Conservation (phyloP, 176 grass and related monocot genomes). For the Musa troglodytarum region DNA sequence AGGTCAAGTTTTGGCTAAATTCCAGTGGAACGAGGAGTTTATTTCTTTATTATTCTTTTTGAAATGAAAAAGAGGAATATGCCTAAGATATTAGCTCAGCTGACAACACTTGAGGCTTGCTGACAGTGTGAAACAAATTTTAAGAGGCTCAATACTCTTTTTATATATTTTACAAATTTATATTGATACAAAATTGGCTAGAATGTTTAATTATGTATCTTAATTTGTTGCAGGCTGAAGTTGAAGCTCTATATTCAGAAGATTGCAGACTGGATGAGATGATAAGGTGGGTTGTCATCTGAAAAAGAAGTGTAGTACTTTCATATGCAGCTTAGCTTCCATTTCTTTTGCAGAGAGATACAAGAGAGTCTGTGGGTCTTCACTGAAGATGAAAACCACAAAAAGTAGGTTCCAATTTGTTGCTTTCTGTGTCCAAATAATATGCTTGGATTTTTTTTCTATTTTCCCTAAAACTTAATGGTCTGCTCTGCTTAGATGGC, state of each 20-base stretch:
- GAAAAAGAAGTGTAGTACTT: background rate
- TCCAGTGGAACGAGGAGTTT: too few species aligned
- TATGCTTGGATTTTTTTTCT: constrained; percentile 4
- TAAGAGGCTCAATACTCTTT: background rate
- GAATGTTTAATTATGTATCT: constrained; percentile 20
- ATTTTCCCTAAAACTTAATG: constrained; percentile 11
- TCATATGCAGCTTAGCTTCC: constrained; percentile 8
- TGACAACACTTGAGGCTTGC: background rate
- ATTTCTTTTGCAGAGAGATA: constrained; percentile 39
- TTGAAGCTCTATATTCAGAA: constrained; percentile 44
- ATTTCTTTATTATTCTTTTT: too few species aligned
- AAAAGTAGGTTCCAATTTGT: constrained; percentile 39
- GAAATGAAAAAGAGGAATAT: too few species aligned
- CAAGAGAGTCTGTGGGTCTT: constrained; percentile 61
- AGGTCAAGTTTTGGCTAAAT: too few species aligned
- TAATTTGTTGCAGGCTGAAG: constrained; percentile 36
- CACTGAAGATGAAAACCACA: constrained; percentile 37
- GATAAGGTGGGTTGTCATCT: constrained; percentile 54
- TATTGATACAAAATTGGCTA: background rate
- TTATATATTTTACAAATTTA: constrained; percentile 7
- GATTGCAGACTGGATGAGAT: constrained; percentile 57
- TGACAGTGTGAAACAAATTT: background rate
- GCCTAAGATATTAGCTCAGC: background rate
- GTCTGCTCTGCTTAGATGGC: constrained; percentile 37
- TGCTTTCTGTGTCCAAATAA: constrained; percentile 12